A percentile compares a stretch with the other conserved stretches of the same genome.
Conservation (phyloP, 2,329 filamentous ascomycete species). For the Neurospora crassa region DNA sequence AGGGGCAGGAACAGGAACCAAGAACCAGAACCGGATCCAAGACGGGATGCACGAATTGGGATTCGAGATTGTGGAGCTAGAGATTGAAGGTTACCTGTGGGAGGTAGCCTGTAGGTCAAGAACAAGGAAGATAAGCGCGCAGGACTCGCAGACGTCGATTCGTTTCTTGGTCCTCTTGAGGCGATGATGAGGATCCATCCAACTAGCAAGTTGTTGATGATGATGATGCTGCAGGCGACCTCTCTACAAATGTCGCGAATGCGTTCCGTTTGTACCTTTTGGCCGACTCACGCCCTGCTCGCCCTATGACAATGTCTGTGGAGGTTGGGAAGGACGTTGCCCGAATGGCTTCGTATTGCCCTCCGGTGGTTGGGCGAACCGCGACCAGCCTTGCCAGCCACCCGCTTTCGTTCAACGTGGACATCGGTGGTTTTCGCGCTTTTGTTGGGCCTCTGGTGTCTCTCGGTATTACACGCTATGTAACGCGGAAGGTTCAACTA, state of each 20-base stretch:
- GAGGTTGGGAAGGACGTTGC: background rate
- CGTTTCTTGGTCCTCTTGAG: background rate
- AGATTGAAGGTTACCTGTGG: background rate
- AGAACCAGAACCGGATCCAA: background rate
- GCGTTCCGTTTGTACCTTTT: background rate
- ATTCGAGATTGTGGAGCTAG: background rate
- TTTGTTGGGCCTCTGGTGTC: background rate
- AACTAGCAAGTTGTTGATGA: background rate
- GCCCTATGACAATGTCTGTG: background rate
- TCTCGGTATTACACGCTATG: background rate
- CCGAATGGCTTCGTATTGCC: background rate
- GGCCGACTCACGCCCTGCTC: background rate
- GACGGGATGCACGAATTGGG: background rate
- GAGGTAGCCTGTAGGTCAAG: background rate
- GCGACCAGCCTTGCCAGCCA: conserved; percentile 25
- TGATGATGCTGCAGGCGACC: background rate
- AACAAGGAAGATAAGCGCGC: background rate
- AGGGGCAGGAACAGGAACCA: background rate
- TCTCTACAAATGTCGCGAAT: background rate
- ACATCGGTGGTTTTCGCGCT: background rate
- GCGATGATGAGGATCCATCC: background rate
- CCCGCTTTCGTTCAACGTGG: conserved; percentile 20
- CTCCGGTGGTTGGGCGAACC: conserved; percentile 10
- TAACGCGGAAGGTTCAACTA: background rate
- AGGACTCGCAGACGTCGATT: conserved; percentile 4